Percentiles rank a stretch among this genome's conserved stretches.
phyloP scores from a whole-genome alignment of 2,329 filamentous ascomycete genomes.

The Diplodia sapinea region DNA sequence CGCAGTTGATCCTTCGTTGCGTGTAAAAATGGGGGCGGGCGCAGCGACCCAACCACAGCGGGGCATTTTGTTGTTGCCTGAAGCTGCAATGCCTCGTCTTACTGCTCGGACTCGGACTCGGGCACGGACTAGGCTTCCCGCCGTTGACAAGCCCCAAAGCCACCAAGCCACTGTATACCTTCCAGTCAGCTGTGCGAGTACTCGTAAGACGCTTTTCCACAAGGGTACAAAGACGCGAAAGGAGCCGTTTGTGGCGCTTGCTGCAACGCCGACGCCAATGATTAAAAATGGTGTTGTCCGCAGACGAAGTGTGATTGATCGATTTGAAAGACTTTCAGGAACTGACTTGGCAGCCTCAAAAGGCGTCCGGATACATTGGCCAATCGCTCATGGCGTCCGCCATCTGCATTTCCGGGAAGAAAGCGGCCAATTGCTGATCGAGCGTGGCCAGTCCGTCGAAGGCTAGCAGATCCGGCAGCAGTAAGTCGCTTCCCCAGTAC shows the following conservation, averaged over 20 bases:
- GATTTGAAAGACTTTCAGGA: not conserved
- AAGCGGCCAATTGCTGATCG: not conserved
- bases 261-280: not conserved
- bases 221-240: no score
- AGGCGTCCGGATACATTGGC: not conserved
- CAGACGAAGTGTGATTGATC: not conserved
- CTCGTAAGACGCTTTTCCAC: no score
- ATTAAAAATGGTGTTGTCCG: not conserved
- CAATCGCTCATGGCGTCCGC: not conserved
- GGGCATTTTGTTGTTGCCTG: not conserved
- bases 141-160: not conserved
- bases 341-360: not conserved
- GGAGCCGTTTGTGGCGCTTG: not conserved
- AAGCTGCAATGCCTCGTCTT: not conserved
- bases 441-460: not conserved
- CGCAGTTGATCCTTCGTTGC: conserved; percentile 12
- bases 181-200: not conserved
- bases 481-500: not conserved
- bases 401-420: conserved; percentile 3
- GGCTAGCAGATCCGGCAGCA: conserved; percentile 8
- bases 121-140: conserved; percentile 3
- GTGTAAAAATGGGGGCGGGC: no score
- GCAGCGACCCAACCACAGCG: not conserved
- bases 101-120: conserved; percentile 14
- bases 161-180: conserved; percentile 1